Base-by-base conservation (phyloP, 169 alveolate genomes). In the Fabrea salina region DNA sequence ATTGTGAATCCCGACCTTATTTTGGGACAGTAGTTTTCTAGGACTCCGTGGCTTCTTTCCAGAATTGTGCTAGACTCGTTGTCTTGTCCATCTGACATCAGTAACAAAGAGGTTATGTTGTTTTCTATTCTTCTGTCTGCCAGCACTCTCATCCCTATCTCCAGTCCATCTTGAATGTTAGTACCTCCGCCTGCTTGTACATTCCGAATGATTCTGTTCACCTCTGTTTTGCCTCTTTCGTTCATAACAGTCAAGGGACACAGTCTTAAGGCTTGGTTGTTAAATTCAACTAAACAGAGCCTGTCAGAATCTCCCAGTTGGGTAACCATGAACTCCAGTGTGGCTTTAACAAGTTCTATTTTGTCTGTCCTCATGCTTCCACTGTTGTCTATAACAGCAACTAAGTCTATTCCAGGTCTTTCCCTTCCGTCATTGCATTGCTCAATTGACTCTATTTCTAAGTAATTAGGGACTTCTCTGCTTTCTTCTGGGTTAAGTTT, bases 341-440 rank as follows among this genome's bases (percentile, higher is more conserved):
- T 76, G 8, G 68, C 51, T 79, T 82, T 82, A 32, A 84, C 89
- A 37, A 75, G 35, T 6, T 57, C 19, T 22, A 88, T 79, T 66
- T 88, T 88, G 16, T 77, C 79, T 11, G 86, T 84, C 19, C 16
- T 30, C 93, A 88, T 88, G 35, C 89, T 82, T n/a, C 90, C 91
- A 43, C 89, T 82, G 16, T 70, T 50, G 67, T 88, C 93, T 3
- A 88, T 82, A 0, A 85, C 74, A 33, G 86, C 79, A 59, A 80
- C 75, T 53, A 87, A 49, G 80, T 84, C 89, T 13, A 83, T 80
- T 3, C 79, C 79, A 19, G 71, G 41, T 64, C 83, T 54, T 33
- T 40, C 22, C 2, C 82, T 71, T 32, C 76, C n/a, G 39, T 40
- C 37, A 33, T 61, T 57, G 50, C 82, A 83, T 50, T 61, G 11